These are phyloP conservation scores for Spathaspora boniae DNA, from an alignment of 805 yeast species.

Conservation along the genomic window DNA sequence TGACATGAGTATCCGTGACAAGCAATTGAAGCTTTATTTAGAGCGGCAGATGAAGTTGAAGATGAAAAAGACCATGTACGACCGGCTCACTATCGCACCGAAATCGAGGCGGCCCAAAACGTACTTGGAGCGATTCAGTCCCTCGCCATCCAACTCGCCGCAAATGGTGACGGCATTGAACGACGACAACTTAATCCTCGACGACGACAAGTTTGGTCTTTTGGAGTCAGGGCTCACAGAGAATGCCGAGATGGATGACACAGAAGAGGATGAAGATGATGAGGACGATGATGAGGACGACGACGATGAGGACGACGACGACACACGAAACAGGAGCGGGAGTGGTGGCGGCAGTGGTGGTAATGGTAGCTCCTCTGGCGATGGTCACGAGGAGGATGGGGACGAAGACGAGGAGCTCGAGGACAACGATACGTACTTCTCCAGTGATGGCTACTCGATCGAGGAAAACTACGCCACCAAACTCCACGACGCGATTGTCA, in stretches of 20 bases:
- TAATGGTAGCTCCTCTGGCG: too few relatives aligned
- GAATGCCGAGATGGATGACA: conserved; percentile 26
- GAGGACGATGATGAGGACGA: conserved; percentile 24
- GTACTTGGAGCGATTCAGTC: conserved; percentile 21
- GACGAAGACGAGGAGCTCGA: conserved; percentile 7
- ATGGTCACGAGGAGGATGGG: conserved; percentile 8
- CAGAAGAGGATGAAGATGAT: conserved; percentile 21
- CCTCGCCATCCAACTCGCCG: conserved; percentile 39
- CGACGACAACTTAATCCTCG: conserved; percentile 30
- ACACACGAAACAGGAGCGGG: too few relatives aligned
- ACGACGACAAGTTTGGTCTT: conserved; percentile 33
- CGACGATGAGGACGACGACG: conserved; percentile 17
- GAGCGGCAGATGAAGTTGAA: conserved; percentile 34
- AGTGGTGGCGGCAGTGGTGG: too few relatives aligned
- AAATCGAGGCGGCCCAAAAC: conserved; percentile 25
- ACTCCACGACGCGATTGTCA: conserved; percentile 31
- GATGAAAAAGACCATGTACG: conserved; percentile 26
- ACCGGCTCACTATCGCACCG: conserved; percentile 29
- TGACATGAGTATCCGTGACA: conserved; percentile 49
- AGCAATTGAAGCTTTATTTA: conserved; percentile 32
- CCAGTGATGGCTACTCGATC: conserved; percentile 5
- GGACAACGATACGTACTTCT: too few relatives aligned
- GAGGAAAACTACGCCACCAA: conserved; percentile 16
- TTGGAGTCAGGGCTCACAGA: conserved; percentile 21
- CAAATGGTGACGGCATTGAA: conserved; percentile 34